Conservation (phyloP, 495 filamentous ascomycete species). For the Collariella sp. region DNA sequence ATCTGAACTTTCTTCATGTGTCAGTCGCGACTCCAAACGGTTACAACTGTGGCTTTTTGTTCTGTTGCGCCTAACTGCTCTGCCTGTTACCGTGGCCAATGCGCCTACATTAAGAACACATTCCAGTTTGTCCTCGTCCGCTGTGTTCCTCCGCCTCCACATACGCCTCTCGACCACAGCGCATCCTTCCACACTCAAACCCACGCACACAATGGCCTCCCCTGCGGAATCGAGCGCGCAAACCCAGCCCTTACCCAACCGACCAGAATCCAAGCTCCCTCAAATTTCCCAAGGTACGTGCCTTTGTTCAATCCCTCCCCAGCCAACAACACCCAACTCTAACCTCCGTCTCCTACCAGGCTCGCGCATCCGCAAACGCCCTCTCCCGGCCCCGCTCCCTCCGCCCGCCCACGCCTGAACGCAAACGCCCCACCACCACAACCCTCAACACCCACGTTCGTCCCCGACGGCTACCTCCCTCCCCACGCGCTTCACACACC, state of each 20-base stretch:
- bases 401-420: constrained; percentile 1
- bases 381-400: constrained; percentile 13
- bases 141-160: background rate
- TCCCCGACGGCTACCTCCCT: constrained; percentile 56
- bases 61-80: too few relatives aligned
- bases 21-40: too few relatives aligned
- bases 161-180: background rate
- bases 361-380: constrained; percentile 23
- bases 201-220: background rate
- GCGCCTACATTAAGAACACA: too few relatives aligned
- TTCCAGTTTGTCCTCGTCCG: background rate
- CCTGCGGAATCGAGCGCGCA: background rate
- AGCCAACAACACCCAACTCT: background rate
- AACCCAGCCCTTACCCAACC: constrained; percentile 15
- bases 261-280: constrained; percentile 34
- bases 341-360: constrained; percentile 11
- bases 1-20: background rate
- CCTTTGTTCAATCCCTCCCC: background rate
- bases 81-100: too few relatives aligned
- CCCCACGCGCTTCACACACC: constrained; percentile 45
- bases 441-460: constrained; percentile 49
- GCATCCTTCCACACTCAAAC: background rate
- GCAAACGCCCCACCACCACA: background rate
- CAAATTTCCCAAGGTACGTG: constrained; percentile 39
- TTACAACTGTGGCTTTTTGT: too few relatives aligned